Evolutionary conservation across 495 filamentous ascomycete genomes (phyloP).

Genomic region (Annulohypoxylon stygium): DNA sequence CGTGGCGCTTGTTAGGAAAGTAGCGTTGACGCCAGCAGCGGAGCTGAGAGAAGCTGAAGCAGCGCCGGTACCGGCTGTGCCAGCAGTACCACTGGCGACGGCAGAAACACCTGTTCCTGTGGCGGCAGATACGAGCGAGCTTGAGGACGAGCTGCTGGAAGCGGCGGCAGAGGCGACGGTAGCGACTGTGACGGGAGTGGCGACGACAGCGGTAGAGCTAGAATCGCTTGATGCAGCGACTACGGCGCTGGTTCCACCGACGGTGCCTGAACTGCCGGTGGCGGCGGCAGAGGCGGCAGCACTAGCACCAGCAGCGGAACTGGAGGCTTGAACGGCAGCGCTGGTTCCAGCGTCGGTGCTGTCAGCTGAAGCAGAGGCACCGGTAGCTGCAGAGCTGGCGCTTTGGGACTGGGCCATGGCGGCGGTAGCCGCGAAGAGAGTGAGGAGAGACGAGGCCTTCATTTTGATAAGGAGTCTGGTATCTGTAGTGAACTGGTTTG

Average conservation of each 20-base stretch:
- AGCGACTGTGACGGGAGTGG: conserved; percentile 10
- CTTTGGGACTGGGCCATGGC: conserved; percentile 33
- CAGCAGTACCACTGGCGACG: conserved; percentile 6
- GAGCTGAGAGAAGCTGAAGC: conserved; percentile 33
- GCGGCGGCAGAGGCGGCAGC: background rate
- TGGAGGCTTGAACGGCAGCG: background rate
- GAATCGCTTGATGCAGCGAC: background rate
- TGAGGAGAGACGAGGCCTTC: conserved; percentile 31
- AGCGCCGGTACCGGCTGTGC: conserved; percentile 16
- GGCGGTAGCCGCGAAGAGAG: conserved; percentile 42
- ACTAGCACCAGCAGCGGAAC: background rate
- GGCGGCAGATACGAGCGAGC: background rate
- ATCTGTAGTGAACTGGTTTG: conserved; percentile 2
- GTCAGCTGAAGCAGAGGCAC: conserved; percentile 5
- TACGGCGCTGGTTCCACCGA: conserved; percentile 2
- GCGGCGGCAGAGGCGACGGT: conserved; percentile 5
- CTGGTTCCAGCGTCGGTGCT: conserved; percentile 13
- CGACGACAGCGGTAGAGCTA: conserved; percentile 12
- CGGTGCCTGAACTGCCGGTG: background rate
- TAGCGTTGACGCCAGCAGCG: conserved; percentile 18
- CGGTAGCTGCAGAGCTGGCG: conserved; percentile 4
- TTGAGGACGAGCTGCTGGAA: background rate
- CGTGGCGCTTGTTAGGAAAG: conserved; percentile 21
- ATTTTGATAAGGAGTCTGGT: conserved; percentile 23
- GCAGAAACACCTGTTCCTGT: conserved; percentile 7